These are phyloP conservation scores for Orychophragmus violaceus DNA, from an alignment of 345 rosid species.

Conservation along the genomic window DNA sequence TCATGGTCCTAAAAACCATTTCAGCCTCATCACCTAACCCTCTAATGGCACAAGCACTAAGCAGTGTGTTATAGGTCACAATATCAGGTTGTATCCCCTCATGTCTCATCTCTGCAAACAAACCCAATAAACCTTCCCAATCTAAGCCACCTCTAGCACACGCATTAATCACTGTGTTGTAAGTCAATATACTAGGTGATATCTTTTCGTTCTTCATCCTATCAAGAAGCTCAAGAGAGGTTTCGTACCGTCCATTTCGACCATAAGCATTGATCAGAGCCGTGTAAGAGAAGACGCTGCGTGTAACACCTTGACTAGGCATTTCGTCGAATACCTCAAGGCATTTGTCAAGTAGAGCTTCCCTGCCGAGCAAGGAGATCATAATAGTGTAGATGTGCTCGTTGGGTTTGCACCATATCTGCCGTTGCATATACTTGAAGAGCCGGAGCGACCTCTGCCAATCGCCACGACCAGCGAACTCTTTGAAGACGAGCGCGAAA, in stretches of 20 bases:
- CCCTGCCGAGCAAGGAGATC: constrained; percentile 83
- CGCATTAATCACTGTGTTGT: constrained; percentile 82
- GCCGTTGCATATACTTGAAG: constrained; percentile 96
- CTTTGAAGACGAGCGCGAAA: constrained; percentile 89
- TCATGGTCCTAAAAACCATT: constrained; percentile 94
- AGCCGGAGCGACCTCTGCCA: constrained; percentile 93
- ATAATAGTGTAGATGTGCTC: constrained; percentile 93
- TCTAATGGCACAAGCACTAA: constrained; percentile 79
- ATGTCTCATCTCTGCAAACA: constrained; percentile 96
- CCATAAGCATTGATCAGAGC: constrained; percentile 90
- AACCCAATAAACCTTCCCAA: constrained; percentile 88
- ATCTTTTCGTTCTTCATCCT: constrained; percentile 82
- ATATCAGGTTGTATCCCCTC: constrained; percentile 83
- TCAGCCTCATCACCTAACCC: constrained; percentile 88
- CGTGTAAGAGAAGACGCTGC: constrained; percentile 84
- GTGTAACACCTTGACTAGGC: constrained; percentile 67
- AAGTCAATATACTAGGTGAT: constrained; percentile 72
- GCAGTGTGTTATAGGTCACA: constrained; percentile 82
- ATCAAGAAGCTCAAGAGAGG: constrained; percentile 68
- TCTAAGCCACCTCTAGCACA: constrained; percentile 89
- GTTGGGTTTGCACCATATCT: constrained; percentile 94
- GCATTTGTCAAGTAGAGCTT: constrained; percentile 77
- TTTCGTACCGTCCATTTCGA: constrained; percentile 64
- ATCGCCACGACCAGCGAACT: constrained; percentile 89
- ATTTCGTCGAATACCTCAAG: constrained; percentile 82